Conservation (phyloP, 331 rosid species). For the Pyracantha coccinea region DNA sequence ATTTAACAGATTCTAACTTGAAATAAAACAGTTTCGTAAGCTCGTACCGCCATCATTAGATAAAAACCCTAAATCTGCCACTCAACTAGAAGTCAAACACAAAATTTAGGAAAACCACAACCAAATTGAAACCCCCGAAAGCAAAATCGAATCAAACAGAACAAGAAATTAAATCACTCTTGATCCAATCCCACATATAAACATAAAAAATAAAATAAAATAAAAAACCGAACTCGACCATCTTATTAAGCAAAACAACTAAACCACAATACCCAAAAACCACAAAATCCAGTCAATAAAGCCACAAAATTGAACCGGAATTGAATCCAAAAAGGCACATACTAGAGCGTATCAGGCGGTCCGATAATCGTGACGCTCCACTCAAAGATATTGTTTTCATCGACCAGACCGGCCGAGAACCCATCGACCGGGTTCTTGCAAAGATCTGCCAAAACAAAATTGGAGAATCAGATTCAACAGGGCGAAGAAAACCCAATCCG, state of each 20-base stretch:
- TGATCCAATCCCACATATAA: conserved; percentile 10
- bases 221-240: not conserved
- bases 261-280: not conserved
- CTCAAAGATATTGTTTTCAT: conserved; percentile 82
- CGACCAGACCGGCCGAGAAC: conserved; percentile 94
- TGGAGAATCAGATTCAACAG: not conserved
- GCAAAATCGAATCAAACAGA: not conserved
- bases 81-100: not conserved
- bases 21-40: not conserved
- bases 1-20: not conserved
- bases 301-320: not conserved
- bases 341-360: conserved; percentile 99
- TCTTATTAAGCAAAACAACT: not conserved
- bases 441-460: conserved; percentile 54
- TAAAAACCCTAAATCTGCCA: conserved; percentile 6
- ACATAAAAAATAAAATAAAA: not conserved
- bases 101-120: conserved; percentile 1
- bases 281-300: conserved; percentile 8
- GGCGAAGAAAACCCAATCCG: conserved; percentile 1
- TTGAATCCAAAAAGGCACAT: conserved; percentile 8
- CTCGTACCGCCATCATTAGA: not conserved
- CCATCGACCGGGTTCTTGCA: conserved; percentile 94
- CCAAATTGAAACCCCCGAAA: not conserved
- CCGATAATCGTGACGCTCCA: conserved; percentile 99
- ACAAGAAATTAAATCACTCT: not conserved